Evolutionary conservation across 2,329 filamentous ascomycete species (phyloP), one percentile per base, ranked within the genome.

Genomic region (Ramularia endophylla): DNA sequence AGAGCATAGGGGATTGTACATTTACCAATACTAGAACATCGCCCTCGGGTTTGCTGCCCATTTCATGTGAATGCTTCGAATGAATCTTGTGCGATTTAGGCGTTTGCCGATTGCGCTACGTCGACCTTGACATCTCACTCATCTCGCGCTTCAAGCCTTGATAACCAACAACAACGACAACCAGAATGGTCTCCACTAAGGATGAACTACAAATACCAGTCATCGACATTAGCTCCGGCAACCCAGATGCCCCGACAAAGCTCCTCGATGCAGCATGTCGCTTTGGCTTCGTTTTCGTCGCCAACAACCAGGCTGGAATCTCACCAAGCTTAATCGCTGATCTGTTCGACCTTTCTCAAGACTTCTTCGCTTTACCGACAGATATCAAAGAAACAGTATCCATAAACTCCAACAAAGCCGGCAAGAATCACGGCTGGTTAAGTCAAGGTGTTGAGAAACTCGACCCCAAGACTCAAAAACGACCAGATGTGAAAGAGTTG

Each of bases 281-380:
- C 40, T 83, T 88, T 65, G 90, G 90, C 47, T 97, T 97, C 64
- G 78, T 95, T 47, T 97, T 92, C 61, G 80, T 97, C 56, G 82
- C 80, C 58, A 89, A 87, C 58, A 74, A 79, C 16, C 83, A 83
- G 46, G 49, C 51, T n/a, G 50, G 45, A 25, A 86, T 95, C 35
- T 70, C 82, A 0, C 65, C 73, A 0, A 65, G 74, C 19, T 75
- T 81, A 39, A 78, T 95, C 29, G 73, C 85, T 8, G 68, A 71
- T 32, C 81, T 84, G 7, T 97, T 95, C 68, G 67, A 74, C 11
- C 64, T 94, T 59, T 88, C 92, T 70, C 41, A 56, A 43, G 73
- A 75, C 36, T 84, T 94, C 57, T 95, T 95, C 65, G 67, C 70
- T 0, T 77, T 81, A 9, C 80, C 87, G 0, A 41, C 72, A 0